Conservation (phyloP, 306 rosid species). For the Astragalus glycyphyllos region DNA sequence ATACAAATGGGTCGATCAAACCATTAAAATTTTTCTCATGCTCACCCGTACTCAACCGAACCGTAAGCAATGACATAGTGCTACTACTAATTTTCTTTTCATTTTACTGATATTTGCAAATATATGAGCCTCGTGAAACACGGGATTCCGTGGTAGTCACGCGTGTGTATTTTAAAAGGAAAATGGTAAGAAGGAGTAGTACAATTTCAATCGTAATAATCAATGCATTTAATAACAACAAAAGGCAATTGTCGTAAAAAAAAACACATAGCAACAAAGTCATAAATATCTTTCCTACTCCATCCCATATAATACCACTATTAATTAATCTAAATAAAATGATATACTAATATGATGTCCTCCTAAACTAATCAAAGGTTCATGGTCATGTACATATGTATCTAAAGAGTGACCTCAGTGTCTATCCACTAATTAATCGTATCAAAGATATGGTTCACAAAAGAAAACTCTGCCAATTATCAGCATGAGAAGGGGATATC, state of each 20-base stretch:
- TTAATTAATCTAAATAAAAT: background rate
- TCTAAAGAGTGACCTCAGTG: constrained; percentile 36
- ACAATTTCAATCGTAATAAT: too few relatives aligned
- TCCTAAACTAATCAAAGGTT: constrained; percentile 40
- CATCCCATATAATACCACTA: constrained; percentile 36
- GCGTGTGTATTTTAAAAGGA: constrained; percentile 22
- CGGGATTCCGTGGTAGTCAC: constrained; percentile 34
- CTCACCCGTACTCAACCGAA: too few relatives aligned
- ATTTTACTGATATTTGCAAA: constrained; percentile 14
- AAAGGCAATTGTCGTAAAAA: too few relatives aligned
- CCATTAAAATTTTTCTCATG: too few relatives aligned
- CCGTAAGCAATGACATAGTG: background rate
- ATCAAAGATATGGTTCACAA: constrained; percentile 46
- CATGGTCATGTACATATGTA: background rate
- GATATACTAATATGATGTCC: constrained; percentile 8
- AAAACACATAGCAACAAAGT: too few relatives aligned
- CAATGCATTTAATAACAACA: background rate
- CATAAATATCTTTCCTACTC: constrained; percentile 29
- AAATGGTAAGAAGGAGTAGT: too few relatives aligned
- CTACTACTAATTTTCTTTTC: background rate
- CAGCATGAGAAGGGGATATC: background rate
- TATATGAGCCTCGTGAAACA: constrained; percentile 35
- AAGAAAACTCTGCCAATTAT: background rate
- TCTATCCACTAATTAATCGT: constrained; percentile 44
- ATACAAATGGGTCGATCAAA: too few relatives aligned